phyloP scores from a whole-genome alignment of 2,329 filamentous ascomycete species.

The Calonectria pseudoreteaudii region DNA sequence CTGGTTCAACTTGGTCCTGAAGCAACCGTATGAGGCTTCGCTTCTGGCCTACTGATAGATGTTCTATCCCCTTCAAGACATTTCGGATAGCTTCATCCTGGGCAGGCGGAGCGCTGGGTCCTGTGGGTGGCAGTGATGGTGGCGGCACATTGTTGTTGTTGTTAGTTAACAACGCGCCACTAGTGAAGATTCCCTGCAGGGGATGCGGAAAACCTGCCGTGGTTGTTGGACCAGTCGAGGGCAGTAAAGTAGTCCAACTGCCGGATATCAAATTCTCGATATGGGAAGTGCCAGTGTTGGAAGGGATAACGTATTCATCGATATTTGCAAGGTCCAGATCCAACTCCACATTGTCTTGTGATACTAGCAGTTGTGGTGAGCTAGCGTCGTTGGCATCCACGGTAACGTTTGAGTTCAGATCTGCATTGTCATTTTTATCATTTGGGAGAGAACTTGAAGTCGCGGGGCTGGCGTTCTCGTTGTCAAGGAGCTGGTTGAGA shows the following conservation, averaged over 20 bases:
- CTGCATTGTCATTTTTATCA: background rate
- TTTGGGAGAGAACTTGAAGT: background rate
- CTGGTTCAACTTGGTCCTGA: conserved; percentile 28
- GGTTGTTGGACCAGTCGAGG: background rate
- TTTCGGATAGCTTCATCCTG: conserved; percentile 22
- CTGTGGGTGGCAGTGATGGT: background rate
- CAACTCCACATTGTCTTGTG: background rate
- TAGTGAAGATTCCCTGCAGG: background rate
- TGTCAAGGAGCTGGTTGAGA: conserved; percentile 52
- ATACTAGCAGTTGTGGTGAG: background rate
- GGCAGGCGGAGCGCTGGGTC: background rate
- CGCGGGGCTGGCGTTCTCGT: conserved; percentile 13
- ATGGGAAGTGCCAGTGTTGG: background rate
- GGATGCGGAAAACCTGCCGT: background rate
- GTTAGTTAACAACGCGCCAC: background rate
- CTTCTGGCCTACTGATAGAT: conserved; percentile 36
- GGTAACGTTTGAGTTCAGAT: background rate
- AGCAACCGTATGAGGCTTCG: conserved; percentile 35
- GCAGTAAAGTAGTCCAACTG: background rate
- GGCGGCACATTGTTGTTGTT: too few species aligned
- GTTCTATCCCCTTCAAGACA: conserved; percentile 30
- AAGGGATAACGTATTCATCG: background rate
- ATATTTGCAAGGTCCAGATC: background rate
- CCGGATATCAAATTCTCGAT: background rate
- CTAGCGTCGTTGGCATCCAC: background rate